phyloP scores from a whole-genome alignment of 148 eudicot species.

The Rhododendron simsii region DNA sequence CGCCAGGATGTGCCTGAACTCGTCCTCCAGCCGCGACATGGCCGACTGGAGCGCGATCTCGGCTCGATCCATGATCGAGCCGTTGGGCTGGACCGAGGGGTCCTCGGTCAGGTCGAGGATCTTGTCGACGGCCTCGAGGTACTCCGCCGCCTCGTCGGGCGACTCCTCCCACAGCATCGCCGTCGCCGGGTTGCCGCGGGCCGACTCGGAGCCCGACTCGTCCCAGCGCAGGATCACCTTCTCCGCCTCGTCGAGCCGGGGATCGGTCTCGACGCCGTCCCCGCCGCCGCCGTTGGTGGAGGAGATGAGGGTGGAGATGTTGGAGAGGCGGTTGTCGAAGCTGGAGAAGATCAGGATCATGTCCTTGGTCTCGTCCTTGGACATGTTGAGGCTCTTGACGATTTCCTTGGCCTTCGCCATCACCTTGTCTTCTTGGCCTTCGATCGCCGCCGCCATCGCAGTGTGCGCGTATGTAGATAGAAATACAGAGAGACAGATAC shows the following conservation, averaged over 20 bases:
- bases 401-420: slow-evolving; percentile 88
- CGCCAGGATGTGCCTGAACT: slow-evolving; percentile 49
- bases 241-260: slow-evolving; percentile 55
- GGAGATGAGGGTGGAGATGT: slow-evolving; percentile 39
- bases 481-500: background rate
- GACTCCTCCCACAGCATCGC: slow-evolving; percentile 19
- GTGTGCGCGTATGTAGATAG: too few relatives aligned
- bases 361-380: slow-evolving; percentile 64
- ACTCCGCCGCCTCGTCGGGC: slow-evolving; percentile 39
- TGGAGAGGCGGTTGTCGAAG: slow-evolving; percentile 80
- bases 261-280: background rate
- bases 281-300: background rate
- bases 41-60: slow-evolving; percentile 76
- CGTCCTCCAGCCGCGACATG: slow-evolving; percentile 79
- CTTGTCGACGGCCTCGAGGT: slow-evolving; percentile 57
- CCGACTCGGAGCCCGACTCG: slow-evolving; percentile 6
- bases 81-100: slow-evolving; percentile 8
- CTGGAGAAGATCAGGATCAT: slow-evolving; percentile 76
- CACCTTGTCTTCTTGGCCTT: slow-evolving; percentile 66
- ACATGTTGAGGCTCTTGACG: slow-evolving; percentile 56
- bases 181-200: background rate
- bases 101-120: slow-evolving; percentile 43
- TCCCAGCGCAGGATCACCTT: slow-evolving; percentile 39
- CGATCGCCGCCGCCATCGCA: slow-evolving; percentile 52
- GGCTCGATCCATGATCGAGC: slow-evolving; percentile 46